These are phyloP conservation scores for Plasmodium adleri DNA, from an alignment of 169 alveolate species.

Conservation along the genomic window DNA sequence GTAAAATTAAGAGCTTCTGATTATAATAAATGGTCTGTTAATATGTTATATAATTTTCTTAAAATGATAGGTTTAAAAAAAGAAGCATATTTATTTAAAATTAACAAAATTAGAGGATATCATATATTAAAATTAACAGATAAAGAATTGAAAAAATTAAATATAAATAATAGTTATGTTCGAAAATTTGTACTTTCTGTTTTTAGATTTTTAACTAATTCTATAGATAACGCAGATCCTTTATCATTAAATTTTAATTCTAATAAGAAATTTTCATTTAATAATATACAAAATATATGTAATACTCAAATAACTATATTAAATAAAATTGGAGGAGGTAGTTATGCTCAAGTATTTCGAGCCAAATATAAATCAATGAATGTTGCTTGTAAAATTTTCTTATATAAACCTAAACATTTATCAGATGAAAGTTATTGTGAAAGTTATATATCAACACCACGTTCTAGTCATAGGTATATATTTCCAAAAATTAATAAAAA, in stretches of 20 bases:
- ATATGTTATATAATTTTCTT: constrained; percentile 69
- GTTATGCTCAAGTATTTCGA: constrained; percentile 71
- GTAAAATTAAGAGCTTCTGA: constrained; percentile 75
- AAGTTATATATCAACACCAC: constrained; percentile 71
- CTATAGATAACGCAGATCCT: constrained; percentile 79
- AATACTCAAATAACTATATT: constrained; percentile 32
- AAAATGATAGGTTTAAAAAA: constrained; percentile 73
- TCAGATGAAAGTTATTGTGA: constrained; percentile 69
- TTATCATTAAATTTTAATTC: constrained; percentile 66
- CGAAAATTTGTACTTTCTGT: constrained; percentile 77
- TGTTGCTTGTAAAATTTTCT: constrained; percentile 78
- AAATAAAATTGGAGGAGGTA: constrained; percentile 76
- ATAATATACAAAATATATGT: constrained; percentile 34
- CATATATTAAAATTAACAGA: constrained; percentile 77
- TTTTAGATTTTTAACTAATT: constrained; percentile 77
- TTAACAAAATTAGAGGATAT: constrained; percentile 66
- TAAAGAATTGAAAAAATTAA: constrained; percentile 60
- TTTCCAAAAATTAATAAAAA: constrained; percentile 42
- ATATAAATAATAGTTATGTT: constrained; percentile 73
- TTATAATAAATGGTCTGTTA: constrained; percentile 73
- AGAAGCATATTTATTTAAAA: constrained; percentile 72
- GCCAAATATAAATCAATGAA: constrained; percentile 38
- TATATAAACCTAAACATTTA: constrained; percentile 48
- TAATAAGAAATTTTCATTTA: constrained; percentile 36
- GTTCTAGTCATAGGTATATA: constrained; percentile 56